Percentiles rank a stretch among this genome's conserved stretches.
Conservation (phyloP, 164 flowering plant genomes). For the Vitis cinerea region DNA sequence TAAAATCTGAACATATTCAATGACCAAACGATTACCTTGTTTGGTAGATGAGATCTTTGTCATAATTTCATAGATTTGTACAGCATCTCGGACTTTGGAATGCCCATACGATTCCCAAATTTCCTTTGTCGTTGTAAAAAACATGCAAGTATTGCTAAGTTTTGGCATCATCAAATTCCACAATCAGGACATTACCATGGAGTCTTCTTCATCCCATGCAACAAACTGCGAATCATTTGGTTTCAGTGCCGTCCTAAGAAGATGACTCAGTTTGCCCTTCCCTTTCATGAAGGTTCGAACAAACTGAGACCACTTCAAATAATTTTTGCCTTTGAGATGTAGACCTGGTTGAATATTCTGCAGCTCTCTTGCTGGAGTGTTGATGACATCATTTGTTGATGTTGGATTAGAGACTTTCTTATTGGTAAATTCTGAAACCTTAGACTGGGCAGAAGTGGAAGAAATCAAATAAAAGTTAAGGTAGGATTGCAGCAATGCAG, state of each 20-base stretch:
- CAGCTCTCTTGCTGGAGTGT: too few species aligned
- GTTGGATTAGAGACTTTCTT: too few species aligned
- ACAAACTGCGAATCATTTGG: neutral
- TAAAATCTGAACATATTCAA: too few species aligned
- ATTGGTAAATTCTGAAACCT: too few species aligned
- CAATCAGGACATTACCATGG: neutral
- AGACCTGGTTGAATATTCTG: too few species aligned
- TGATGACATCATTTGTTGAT: too few species aligned
- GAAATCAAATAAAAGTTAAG: neutral
- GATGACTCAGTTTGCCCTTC: neutral
- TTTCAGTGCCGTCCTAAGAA: neutral
- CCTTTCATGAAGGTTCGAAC: neutral
- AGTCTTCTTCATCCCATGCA: neutral
- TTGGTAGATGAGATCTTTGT: too few species aligned
- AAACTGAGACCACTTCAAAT: neutral
- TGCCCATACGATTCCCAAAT: neutral
- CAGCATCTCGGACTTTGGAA: neutral
- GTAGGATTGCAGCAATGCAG: neutral
- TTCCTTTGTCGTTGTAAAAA: neutral
- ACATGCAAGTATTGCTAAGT: neutral
- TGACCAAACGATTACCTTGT: too few species aligned
- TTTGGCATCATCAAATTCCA: neutral
- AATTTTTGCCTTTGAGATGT: neutral
- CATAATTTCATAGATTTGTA: neutral
- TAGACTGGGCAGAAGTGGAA: neutral